phyloP scores from a whole-genome alignment of 352 stramenopile genomes.

The Pythium volutum region DNA sequence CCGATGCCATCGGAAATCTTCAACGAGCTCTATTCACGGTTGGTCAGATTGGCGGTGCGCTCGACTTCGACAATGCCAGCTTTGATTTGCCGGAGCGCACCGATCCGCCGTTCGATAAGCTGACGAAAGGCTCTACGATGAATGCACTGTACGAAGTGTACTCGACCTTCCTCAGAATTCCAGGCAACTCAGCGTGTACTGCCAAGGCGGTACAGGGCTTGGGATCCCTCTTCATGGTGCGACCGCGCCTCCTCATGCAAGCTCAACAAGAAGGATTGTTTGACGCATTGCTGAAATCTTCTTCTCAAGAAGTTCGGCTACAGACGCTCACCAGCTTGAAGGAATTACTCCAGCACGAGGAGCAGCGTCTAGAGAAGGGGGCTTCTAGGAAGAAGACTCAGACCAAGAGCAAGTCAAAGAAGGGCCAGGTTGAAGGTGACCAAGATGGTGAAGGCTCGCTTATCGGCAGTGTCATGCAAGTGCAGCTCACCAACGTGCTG shows the following conservation, averaged over 20 bases:
- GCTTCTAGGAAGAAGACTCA: slow-evolving; percentile 36
- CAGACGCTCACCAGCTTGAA: slow-evolving; percentile 78
- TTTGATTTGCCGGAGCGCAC: slow-evolving; percentile 22
- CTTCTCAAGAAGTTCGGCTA: slow-evolving; percentile 45
- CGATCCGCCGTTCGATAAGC: slow-evolving; percentile 25
- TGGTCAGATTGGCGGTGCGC: slow-evolving; percentile 59
- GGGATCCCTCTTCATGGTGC: slow-evolving; percentile 71
- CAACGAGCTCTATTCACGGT: slow-evolving; percentile 72
- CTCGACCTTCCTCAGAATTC: slow-evolving; percentile 39
- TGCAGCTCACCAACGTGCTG: slow-evolving; percentile 67
- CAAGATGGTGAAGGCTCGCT: slow-evolving; percentile 81
- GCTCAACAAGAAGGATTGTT: slow-evolving; percentile 73
- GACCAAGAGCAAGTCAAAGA: slow-evolving; percentile 53
- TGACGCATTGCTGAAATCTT: slow-evolving; percentile 37
- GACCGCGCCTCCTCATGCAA: slow-evolving; percentile 63
- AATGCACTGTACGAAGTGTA: slow-evolving; percentile 66
- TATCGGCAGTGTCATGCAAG: slow-evolving; percentile 87
- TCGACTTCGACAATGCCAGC: slow-evolving; percentile 57
- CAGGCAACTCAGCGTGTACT: slow-evolving; percentile 41
- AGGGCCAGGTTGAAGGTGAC: slow-evolving; percentile 80
- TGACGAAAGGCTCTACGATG: slow-evolving; percentile 51
- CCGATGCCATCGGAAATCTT: slow-evolving; percentile 43
- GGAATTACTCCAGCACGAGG: slow-evolving; percentile 66
- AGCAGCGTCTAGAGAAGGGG: slow-evolving; percentile 62
- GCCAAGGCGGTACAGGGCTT: slow-evolving; percentile 81